phyloP scores from a whole-genome alignment of 108 stramenopile species.

The Aureococcus anophagefferens region DNA sequence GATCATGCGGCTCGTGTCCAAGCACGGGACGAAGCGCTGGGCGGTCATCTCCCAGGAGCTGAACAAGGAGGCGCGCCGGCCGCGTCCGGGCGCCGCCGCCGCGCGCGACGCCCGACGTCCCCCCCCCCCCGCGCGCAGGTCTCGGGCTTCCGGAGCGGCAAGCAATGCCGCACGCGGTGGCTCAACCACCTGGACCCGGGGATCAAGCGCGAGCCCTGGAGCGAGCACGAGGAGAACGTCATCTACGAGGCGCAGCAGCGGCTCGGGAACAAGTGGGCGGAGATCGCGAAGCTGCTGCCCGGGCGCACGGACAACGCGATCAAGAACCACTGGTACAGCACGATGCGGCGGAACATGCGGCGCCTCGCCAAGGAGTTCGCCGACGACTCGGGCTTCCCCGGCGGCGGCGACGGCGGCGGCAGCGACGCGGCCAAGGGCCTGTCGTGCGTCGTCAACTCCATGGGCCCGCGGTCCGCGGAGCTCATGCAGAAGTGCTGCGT shows the following conservation, averaged over 20 bases:
- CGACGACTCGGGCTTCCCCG: too few relatives aligned
- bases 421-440: too few relatives aligned
- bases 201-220: conserved; percentile 56
- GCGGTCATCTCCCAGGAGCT: neutral
- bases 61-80: neutral
- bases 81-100: too few relatives aligned
- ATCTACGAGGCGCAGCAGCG: conserved; percentile 49
- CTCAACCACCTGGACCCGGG: conserved; percentile 44
- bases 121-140: too few relatives aligned
- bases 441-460: too few relatives aligned
- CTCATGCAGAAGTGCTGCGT: too few relatives aligned
- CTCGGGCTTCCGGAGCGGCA: conserved; percentile 36
- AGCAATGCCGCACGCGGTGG: conserved; percentile 47
- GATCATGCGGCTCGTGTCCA: neutral
- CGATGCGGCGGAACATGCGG: conserved; percentile 58
- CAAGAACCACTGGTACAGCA: conserved; percentile 92
- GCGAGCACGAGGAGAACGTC: conserved; percentile 53
- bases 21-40: conserved; percentile 2
- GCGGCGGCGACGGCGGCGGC: too few relatives aligned
- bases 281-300: conserved; percentile 81
- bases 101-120: too few relatives aligned
- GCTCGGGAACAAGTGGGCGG: conserved; percentile 69
- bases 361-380: too few relatives aligned
- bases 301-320: conserved; percentile 96
- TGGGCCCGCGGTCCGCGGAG: too few relatives aligned